Evolutionary conservation across 306 rosid genomes (phyloP).

Genomic region (cucumber (Cucumis sativus)): Cucumber_9930_V3 NC_026657.2:6633501-6634000

Average conservation of each 20-base stretch:
- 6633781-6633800: background rate
- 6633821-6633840: background rate
- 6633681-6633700: background rate
- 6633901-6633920: slow-evolving; percentile 32
- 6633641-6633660: slow-evolving; percentile 71
- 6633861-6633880: slow-evolving; percentile 67
- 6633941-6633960: background rate
- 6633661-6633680: background rate
- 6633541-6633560: slow-evolving; percentile 80
- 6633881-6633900: slow-evolving; percentile 62
- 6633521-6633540: slow-evolving; percentile 37
- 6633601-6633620: slow-evolving; percentile 78
- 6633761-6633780: no score
- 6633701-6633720: background rate
- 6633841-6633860: slow-evolving; percentile 34
- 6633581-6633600: slow-evolving; percentile 76
- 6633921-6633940: slow-evolving; percentile 45
- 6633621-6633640: slow-evolving; percentile 74
- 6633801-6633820: background rate
- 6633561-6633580: slow-evolving; percentile 69
- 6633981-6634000: background rate
- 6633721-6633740: background rate
- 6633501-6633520: slow-evolving; percentile 79
- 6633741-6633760: background rate
- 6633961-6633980: background rate